Base-by-base conservation (phyloP, 192 early-diverging fungal genomes). In the Oehlia diaphana region DNA sequence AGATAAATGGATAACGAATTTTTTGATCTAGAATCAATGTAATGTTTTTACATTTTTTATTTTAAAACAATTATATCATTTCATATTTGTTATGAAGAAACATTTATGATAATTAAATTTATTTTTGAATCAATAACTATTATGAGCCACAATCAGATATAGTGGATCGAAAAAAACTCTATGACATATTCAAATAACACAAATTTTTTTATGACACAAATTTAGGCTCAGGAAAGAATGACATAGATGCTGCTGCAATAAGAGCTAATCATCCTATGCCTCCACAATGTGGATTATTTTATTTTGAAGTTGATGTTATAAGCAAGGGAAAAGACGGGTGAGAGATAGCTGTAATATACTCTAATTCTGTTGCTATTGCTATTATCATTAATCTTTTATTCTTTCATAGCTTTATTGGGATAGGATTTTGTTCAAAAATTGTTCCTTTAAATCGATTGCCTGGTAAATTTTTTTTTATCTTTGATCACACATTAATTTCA, bases 301-400 rank as follows among this genome's bases (percentile, higher is more conserved):
- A 99, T 84, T 99, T 88, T 81, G 98, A 99, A 81, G 88, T 96
- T 12, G 71, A 86, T 8, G 88, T 99, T 77, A 88, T 95, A 49
- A 91, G 87, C 83, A 96, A 97, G 83, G 98, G 97, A 42, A 83
- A 91, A 44, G 89, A 94, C 81, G 98, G 97, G 65, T 96, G 81
- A 80, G 44, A 10, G 58, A 23, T 74, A 42, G 8, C 28, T 62
- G 12, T 58, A 23, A 26, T 9, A 16, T 49, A 66, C 5, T 31
- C 23, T 31, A 28, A 39, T 14, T 19, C 9, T 39, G 6, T 21
- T 9, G 10, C 63, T 44, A 39, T 73, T 26, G 35, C n/a, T n/a
- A 21, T 42, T 14, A 42, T 53, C 2, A 26, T 26, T 10, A 69
- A 47, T 39, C 26, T 19, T 9, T 2, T 50, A 12, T 42, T 69